Base-by-base conservation (phyloP, 768 basidiomycete species). In the Mycena pura region DNA sequence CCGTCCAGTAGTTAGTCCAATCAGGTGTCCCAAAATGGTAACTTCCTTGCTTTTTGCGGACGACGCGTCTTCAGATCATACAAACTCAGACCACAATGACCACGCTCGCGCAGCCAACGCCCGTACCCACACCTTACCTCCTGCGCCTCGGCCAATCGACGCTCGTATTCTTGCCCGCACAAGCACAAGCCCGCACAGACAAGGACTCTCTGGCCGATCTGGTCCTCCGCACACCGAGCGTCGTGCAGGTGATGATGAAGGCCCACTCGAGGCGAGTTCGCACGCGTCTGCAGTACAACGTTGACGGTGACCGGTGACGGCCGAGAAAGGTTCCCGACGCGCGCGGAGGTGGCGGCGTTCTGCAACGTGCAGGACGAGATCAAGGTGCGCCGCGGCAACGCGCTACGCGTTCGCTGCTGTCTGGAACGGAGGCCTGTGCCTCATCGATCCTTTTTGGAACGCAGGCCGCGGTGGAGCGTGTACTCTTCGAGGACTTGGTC, bases 331-430 rank as follows among this genome's bases (percentile, higher is more conserved):
- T 45, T 13, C 19, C 57, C 51, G 27, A 62, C 64, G 31, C 47
- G 41, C 1, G 56, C 47, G n/a, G 60, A 66, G 19, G 64, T 66
- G 3, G 60, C 56, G 7, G 36, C 50, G 24, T 66, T 43, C 28
- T 63, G 27, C 36, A 46, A 63, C 54, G 52, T 58, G 25, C 62
- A 60, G 43, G 48, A 57, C 9, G 62, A 66, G 15, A 63, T 66
- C 39, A 66, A 62, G 21, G 65, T 66, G 27, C 57, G 50, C 44
- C n/a, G n/a, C n/a, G n/a, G n/a, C n/a, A n/a, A n/a, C n/a, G n/a
- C n/a, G n/a, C n/a, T n/a, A n/a, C n/a, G n/a, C n/a, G n/a, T n/a
- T n/a, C n/a, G n/a, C n/a, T n/a, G n/a, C n/a, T n/a, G n/a, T n/a
- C n/a, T n/a, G n/a, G n/a, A n/a, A n/a, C n/a, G n/a, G n/a, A n/a